Evolutionary conservation across 352 stramenopile species (phyloP), one percentile per base, ranked within the genome.

Genomic region (Globisporangium emineosum): DNA sequence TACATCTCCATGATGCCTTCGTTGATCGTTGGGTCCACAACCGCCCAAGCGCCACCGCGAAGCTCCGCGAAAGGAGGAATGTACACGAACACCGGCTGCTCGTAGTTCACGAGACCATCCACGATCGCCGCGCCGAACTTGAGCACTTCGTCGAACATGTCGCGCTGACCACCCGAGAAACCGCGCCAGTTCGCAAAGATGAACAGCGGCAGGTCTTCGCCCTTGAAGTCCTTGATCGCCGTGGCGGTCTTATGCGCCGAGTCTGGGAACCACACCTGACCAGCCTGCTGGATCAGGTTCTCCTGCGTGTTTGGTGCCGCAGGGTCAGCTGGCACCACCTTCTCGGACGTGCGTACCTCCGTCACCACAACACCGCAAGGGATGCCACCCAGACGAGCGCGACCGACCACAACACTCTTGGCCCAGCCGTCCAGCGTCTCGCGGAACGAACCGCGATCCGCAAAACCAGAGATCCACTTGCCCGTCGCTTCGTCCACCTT

Each of bases 91-190:
- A 99, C 96, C 51, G 98, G 98, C 80, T 99, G 97, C 72, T 98
- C 88, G 77, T 98, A 99, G 57, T 91, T 93, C 45, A 99, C 97
- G 58, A 99, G 97, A 6, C 91, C 96, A 71, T 99, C 98, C 49
- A 99, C 98, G 75, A 99, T 99, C 52, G 98, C 89, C n/a, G 96
- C 97, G 42, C 98, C 98, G 73, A 99, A 99, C 81, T 99, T 99
- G 68, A 99, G 92, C 65, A 99, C 97, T 78, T 99, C 97, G 73
- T 99, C 97, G 78, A 99, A 99, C 98, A 99, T 99, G 72, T 99
- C 98, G 62, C 98, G 87, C 79, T 99, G 97, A 21, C 98, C 98
- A 57, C 98, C 98, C 32, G 95, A 99, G 81, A 99, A 99, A 52
- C 98, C 98, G 72, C 98, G 90, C 98, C 98, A 99, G 86, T 99